phyloP scores from a whole-genome alignment of 139 green algal species.

The Eudorina sp. region DNA sequence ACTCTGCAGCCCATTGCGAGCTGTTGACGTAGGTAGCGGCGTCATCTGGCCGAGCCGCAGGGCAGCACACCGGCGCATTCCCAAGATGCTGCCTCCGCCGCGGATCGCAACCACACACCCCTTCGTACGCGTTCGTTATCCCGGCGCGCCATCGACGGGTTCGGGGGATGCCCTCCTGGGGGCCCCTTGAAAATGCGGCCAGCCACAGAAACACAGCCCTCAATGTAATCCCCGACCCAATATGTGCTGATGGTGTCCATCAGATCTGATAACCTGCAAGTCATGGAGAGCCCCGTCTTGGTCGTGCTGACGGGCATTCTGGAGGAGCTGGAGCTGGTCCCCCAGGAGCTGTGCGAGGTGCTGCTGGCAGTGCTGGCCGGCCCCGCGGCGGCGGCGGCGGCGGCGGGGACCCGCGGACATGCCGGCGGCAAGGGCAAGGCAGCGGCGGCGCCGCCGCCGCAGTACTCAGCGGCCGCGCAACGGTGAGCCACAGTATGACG shows the following conservation, averaged over 20 bases:
- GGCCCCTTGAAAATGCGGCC: too few relatives aligned
- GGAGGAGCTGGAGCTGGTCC: slow-evolving; percentile 41
- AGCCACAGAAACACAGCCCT: neutral
- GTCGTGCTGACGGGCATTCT: slow-evolving; percentile 61
- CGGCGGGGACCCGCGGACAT: neutral
- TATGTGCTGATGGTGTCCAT: neutral
- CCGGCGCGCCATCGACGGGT: too few relatives aligned
- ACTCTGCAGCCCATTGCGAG: too few relatives aligned
- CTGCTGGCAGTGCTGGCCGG: slow-evolving; percentile 72
- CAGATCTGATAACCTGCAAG: slow-evolving; percentile 61
- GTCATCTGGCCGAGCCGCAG: too few relatives aligned
- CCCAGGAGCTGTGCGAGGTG: slow-evolving; percentile 65
- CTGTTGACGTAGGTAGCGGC: too few relatives aligned
- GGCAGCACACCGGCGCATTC: too few relatives aligned
- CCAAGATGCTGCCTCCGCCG: too few relatives aligned
- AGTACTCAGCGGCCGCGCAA: neutral
- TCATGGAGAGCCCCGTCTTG: slow-evolving; percentile 36
- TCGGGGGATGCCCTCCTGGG: too few relatives aligned
- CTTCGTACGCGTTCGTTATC: too few relatives aligned
- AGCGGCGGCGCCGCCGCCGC: neutral
- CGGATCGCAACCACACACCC: too few relatives aligned
- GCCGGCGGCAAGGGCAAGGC: neutral
- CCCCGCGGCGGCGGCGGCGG: neutral
- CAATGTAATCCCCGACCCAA: neutral
- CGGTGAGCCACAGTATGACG: too few relatives aligned